phyloP scores from a whole-genome alignment of 768 basidiomycete species.

The Naganishia friedmannii region DNA sequence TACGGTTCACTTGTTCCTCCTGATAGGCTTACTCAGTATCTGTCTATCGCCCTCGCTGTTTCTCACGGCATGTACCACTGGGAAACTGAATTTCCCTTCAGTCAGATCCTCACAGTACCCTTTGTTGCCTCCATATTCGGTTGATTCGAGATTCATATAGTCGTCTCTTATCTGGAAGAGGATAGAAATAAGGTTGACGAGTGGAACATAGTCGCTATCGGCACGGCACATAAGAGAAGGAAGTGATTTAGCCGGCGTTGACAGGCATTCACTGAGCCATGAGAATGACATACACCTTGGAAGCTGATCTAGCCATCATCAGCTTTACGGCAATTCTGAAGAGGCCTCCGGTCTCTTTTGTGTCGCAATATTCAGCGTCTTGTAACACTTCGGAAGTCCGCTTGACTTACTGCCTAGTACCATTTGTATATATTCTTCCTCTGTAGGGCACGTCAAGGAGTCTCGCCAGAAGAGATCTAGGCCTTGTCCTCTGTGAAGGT shows the following conservation, averaged over 20 bases:
- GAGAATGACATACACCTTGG: constrained; percentile 48
- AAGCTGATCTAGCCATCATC: constrained; percentile 73
- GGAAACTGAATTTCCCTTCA: constrained; percentile 97
- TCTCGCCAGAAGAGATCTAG: constrained; percentile 94
- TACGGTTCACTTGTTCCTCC: too few species aligned
- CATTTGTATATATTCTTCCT: constrained; percentile 92
- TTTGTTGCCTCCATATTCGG: constrained; percentile 71
- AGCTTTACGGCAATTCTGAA: constrained; percentile 88
- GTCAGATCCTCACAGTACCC: constrained; percentile 86
- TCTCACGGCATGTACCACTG: constrained; percentile 83
- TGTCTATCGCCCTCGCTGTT: constrained; percentile 65
- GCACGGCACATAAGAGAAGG: background rate
- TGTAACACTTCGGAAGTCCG: background rate
- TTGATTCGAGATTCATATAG: constrained; percentile 88
- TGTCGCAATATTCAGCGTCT: background rate
- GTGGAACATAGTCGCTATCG: constrained; percentile 77
- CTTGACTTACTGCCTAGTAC: constrained; percentile 80
- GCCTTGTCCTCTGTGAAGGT: constrained; percentile 92
- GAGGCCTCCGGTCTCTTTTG: constrained; percentile 85
- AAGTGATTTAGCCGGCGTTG: background rate
- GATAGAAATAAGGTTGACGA: constrained; percentile 91
- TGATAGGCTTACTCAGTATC: constrained; percentile 74
- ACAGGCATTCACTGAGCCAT: background rate
- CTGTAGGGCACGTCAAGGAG: constrained; percentile 81
- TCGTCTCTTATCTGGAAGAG: constrained; percentile 97